These are phyloP conservation scores for Phytophthora pluvialis DNA, from an alignment of 352 stramenopile species.

Conservation along the genomic window DNA sequence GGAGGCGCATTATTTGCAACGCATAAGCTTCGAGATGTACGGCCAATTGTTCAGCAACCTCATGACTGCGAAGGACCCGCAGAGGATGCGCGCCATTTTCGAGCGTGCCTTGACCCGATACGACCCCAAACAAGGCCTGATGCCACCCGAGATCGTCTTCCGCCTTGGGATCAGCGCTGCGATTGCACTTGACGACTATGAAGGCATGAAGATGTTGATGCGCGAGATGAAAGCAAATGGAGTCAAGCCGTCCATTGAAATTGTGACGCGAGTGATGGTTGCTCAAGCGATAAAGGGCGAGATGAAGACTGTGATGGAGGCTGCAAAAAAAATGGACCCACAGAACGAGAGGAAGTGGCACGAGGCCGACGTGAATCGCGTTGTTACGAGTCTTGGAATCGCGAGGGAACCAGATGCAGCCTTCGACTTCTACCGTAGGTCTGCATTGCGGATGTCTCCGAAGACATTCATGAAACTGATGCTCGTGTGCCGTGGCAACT, in stretches of 20 bases:
- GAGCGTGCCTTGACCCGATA: slow-evolving; percentile 38
- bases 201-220: slow-evolving; percentile 34
- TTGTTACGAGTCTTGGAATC: slow-evolving; percentile 56
- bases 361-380: slow-evolving; percentile 51
- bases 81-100: slow-evolving; percentile 40
- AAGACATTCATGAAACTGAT: slow-evolving; percentile 58
- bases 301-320: slow-evolving; percentile 41
- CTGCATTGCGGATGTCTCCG: slow-evolving; percentile 47
- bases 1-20: slow-evolving; percentile 38
- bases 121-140: slow-evolving; percentile 27
- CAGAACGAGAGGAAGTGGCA: slow-evolving; percentile 46
- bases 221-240: slow-evolving; percentile 43
- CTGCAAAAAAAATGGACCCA: slow-evolving; percentile 38
- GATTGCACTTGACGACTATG: slow-evolving; percentile 45
- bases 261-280: slow-evolving; percentile 52
- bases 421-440: slow-evolving; percentile 69
- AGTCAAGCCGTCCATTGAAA: slow-evolving; percentile 47
- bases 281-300: slow-evolving; percentile 44
- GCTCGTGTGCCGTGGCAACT: slow-evolving; percentile 48
- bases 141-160: slow-evolving; percentile 62
- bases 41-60: slow-evolving; percentile 54
- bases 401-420: slow-evolving; percentile 43
- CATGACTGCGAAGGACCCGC: slow-evolving; percentile 18
- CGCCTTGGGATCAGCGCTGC: slow-evolving; percentile 58
- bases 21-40: slow-evolving; percentile 48